phyloP scores from a whole-genome alignment of 768 basidiomycete species.

The Tylopilus felleus region DNA sequence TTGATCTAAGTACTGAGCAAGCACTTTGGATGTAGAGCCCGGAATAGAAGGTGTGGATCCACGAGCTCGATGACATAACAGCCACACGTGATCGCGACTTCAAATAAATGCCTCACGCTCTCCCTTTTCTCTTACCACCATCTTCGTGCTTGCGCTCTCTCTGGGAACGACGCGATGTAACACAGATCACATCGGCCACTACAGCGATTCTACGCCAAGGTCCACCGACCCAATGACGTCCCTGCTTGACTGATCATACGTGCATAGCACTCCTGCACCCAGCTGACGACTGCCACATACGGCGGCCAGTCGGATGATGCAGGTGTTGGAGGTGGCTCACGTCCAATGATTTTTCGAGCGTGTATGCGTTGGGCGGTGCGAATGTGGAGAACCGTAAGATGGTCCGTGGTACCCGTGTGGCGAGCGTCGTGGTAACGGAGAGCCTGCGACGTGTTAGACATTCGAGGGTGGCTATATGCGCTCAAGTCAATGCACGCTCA shows the following conservation, averaged over 20 bases:
- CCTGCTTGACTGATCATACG: neutral
- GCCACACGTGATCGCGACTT: no score
- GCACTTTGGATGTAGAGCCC: no score
- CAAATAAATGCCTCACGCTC: no score
- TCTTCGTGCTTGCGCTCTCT: neutral
- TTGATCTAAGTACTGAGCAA: no score
- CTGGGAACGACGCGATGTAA: neutral
- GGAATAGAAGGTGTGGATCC: no score
- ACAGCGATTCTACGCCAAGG: neutral
- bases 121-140: neutral
- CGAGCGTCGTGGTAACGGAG: neutral
- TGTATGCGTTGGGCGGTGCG: neutral
- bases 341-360: neutral
- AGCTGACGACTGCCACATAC: conserved; percentile 3
- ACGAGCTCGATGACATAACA: no score
- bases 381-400: neutral
- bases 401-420: neutral
- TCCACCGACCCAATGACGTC: neutral
- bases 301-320: conserved; percentile 7
- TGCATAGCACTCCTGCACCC: conserved; percentile 9
- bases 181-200: neutral
- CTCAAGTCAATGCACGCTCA: neutral
- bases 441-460: neutral
- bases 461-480: conserved; percentile 3
- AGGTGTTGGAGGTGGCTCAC: conserved; percentile 12